Base-by-base conservation (phyloP, 2,329 filamentous ascomycete genomes). In the Colletotrichum musae region DNA sequence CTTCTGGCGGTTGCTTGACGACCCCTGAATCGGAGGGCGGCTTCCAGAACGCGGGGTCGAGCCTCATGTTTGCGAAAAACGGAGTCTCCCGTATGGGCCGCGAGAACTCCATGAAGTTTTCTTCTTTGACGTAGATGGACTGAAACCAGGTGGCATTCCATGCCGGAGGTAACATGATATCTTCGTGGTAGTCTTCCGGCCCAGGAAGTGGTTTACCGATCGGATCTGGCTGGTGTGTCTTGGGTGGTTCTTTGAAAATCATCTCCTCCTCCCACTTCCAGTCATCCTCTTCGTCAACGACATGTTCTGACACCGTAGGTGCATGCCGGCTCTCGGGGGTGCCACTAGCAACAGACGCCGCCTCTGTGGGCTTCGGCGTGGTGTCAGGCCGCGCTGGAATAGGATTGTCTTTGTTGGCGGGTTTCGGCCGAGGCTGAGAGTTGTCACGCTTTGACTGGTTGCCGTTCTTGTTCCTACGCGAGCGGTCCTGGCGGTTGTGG, bases 91-190 rank as follows among this genome's bases (percentile, higher is more conserved):
- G 79, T 41, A 86, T 80, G 28, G 81, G 80, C 32, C 77, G 75
- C n/a, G 72, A 74, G 71, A 84, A 87, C 15, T 83, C 81, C 36
- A 81, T 78, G 18, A 79, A 68, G 67, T 86, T 83, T 18, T 83
- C 79, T 41, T 80, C 78, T 24, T 78, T 80, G 61, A 83, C 82
- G 72, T 81, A 86, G 26, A 80, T 77, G 2, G 85, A 86, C 51
- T 81, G 80, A 54, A 86, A 80, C 63, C 79, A 80, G 21, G 78
- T 78, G 13, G 83, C 80, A 71, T 83, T 79, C 73, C 81, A 83
- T 5, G 82, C 78, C 18, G 81, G 81, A 28, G 85, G 82, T 47
- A 85, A 81, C 39, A 86, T 81, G 7, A 84, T 80, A 16, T 83
- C 80, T 21, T 85, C 83, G 47, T 78, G 81, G 68, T 83, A 86